These are phyloP conservation scores for Clonostachys rhizophaga DNA, from an alignment of 2,329 filamentous ascomycete species.

Conservation along the genomic window DNA sequence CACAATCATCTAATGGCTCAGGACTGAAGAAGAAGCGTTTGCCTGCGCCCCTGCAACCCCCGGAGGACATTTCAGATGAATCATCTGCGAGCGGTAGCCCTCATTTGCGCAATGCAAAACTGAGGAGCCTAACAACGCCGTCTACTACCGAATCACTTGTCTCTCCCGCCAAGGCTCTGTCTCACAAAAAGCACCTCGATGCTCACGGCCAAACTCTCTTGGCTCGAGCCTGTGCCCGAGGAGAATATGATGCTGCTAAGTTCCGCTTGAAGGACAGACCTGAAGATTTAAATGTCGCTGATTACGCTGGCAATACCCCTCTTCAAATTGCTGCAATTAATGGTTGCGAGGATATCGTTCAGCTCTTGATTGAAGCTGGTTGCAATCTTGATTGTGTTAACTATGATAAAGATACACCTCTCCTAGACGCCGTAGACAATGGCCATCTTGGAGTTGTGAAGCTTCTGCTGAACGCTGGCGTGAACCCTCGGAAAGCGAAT, in stretches of 20 bases:
- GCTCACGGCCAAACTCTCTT: slow-evolving; percentile 88
- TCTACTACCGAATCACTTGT: slow-evolving; percentile 54
- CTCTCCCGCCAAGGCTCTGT: slow-evolving; percentile 61
- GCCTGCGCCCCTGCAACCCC: slow-evolving; percentile 56
- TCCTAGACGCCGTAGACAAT: slow-evolving; percentile 96
- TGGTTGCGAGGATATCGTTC: slow-evolving; percentile 81
- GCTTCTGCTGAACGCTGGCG: slow-evolving; percentile 77
- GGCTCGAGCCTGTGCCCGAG: slow-evolving; percentile 83
- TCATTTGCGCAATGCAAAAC: slow-evolving; percentile 52
- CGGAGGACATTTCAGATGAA: slow-evolving; percentile 64
- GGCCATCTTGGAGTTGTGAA: slow-evolving; percentile 86
- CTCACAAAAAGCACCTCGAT: slow-evolving; percentile 75
- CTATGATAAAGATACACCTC: slow-evolving; percentile 84
- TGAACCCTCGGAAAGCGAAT: slow-evolving; percentile 88
- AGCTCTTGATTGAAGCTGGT: slow-evolving; percentile 77
- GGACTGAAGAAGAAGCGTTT: slow-evolving; percentile 56
- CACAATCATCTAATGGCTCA: slow-evolving; percentile 48
- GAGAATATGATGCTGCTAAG: slow-evolving; percentile 76
- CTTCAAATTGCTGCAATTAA: slow-evolving; percentile 89
- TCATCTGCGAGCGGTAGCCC: slow-evolving; percentile 58
- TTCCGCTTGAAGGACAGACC: slow-evolving; percentile 72
- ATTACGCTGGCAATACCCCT: slow-evolving; percentile 95
- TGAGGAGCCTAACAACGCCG: slow-evolving; percentile 51
- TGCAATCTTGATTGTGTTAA: slow-evolving; percentile 78
- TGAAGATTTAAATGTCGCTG: slow-evolving; percentile 82